phyloP scores from a whole-genome alignment of 257 asterid species.

The Scutellaria barbata region DNA sequence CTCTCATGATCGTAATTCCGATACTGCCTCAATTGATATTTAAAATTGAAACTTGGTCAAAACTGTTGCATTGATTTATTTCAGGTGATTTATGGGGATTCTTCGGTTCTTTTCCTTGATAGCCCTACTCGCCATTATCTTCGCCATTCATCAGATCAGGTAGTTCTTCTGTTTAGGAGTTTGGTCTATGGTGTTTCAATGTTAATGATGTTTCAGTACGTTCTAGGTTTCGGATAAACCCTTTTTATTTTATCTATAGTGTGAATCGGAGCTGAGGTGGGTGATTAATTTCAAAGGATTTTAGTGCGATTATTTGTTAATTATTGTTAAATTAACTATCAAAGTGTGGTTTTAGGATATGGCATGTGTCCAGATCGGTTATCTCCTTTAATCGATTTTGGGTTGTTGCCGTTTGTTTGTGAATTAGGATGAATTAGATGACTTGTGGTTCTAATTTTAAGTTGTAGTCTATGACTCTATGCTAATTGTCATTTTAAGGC shows the following conservation, averaged over 20 bases:
- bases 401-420: not conserved
- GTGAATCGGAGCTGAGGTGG: not conserved
- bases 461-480: not conserved
- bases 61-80: constrained; percentile 33
- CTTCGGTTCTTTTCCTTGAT: constrained; percentile 69
- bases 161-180: constrained; percentile 25
- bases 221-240: not conserved
- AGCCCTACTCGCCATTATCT: constrained; percentile 61
- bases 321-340: constrained; percentile 3
- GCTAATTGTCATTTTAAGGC: constrained; percentile 2
- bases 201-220: not conserved
- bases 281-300: not conserved
- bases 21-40: not conserved
- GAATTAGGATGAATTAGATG: constrained; percentile 1
- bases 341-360: not conserved
- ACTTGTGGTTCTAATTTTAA: not conserved
- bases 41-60: constrained; percentile 22
- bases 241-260: not conserved
- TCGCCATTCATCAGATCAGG: constrained; percentile 57
- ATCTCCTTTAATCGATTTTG: not conserved
- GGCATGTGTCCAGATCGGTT: not conserved
- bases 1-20: constrained; percentile 30
- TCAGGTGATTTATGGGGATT: constrained; percentile 61
- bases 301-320: constrained; percentile 2
- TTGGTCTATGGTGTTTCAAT: not conserved